These are phyloP conservation scores for Biscogniauxia marginata DNA, from an alignment of 2,329 filamentous ascomycete genomes.

Conservation along the genomic window DNA sequence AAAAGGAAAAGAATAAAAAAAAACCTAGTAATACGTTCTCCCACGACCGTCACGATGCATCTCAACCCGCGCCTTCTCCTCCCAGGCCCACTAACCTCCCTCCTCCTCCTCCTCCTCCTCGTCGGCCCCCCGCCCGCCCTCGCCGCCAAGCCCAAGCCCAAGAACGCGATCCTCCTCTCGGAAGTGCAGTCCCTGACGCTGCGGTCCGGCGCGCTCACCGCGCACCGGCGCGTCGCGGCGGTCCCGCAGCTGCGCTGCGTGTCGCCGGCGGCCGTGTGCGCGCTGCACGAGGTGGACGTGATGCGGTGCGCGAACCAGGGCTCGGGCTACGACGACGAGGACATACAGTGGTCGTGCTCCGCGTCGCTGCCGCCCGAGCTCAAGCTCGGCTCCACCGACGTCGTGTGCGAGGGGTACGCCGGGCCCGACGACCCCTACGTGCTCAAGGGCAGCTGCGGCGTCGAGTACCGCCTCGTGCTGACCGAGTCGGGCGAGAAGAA, in stretches of 20 bases:
- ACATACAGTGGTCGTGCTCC: slow-evolving; percentile 89
- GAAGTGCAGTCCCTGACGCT: slow-evolving; percentile 77
- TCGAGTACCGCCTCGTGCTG: slow-evolving; percentile 79
- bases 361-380: slow-evolving; percentile 60
- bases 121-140: slow-evolving; percentile 16
- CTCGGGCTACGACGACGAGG: slow-evolving; percentile 71
- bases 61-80: slow-evolving; percentile 3
- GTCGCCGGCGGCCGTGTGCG: slow-evolving; percentile 62
- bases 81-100: slow-evolving; percentile 15
- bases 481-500: slow-evolving; percentile 73
- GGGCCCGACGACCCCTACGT: slow-evolving; percentile 76
- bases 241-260: slow-evolving; percentile 79
- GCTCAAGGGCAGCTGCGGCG: slow-evolving; percentile 88
- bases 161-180: slow-evolving; percentile 56
- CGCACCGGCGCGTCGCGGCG: slow-evolving; percentile 71
- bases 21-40: too few species aligned
- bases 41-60: not conserved
- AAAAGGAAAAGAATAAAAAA: too few species aligned
- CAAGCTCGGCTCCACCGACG: slow-evolving; percentile 79
- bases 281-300: slow-evolving; percentile 70
- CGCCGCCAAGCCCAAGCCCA: slow-evolving; percentile 35
- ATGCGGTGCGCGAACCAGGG: slow-evolving; percentile 92
- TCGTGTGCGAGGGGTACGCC: slow-evolving; percentile 87
- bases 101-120: slow-evolving; percentile 24
- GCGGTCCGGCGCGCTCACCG: slow-evolving; percentile 62